Evolutionary conservation across 148 eudicot species (phyloP).

Genomic region (Diospyros lotus): DNA sequence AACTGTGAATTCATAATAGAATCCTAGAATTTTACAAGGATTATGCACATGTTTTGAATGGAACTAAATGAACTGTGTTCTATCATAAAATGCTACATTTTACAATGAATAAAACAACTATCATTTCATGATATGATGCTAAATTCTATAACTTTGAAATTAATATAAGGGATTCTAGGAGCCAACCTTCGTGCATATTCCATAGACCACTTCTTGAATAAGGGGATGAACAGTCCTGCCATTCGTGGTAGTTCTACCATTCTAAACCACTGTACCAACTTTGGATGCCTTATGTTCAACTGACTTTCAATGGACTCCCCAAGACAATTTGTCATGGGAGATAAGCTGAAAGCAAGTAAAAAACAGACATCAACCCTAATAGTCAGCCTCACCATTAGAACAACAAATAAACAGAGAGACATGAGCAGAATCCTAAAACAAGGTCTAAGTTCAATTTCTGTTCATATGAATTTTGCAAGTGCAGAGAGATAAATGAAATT

Average conservation of each 20-base stretch:
- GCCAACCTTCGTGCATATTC: conserved; percentile 57
- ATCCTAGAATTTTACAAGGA: not conserved
- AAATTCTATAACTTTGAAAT: not conserved
- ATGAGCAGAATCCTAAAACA: not conserved
- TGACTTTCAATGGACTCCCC: conserved; percentile 33
- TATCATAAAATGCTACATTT: too few species aligned
- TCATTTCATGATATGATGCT: too few species aligned
- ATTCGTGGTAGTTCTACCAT: conserved; percentile 36
- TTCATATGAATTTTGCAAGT: too few species aligned
- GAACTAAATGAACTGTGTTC: too few species aligned
- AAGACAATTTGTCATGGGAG: conserved; percentile 22
- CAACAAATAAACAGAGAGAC: not conserved
- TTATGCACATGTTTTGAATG: too few species aligned
- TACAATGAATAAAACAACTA: too few species aligned
- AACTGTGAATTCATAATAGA: not conserved
- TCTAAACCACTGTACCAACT: conserved; percentile 39
- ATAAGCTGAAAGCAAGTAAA: conserved; percentile 28
- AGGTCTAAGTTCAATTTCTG: not conserved
- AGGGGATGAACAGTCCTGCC: conserved; percentile 37
- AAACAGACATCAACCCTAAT: conserved; percentile 12
- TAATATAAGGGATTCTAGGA: not conserved
- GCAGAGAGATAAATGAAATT: not conserved
- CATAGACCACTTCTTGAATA: conserved; percentile 47
- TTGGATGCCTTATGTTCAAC: conserved; percentile 25
- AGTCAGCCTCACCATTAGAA: not conserved